Evolutionary conservation across 2,329 filamentous ascomycete species (phyloP).

Genomic region (Epichloe bromicola): DNA sequence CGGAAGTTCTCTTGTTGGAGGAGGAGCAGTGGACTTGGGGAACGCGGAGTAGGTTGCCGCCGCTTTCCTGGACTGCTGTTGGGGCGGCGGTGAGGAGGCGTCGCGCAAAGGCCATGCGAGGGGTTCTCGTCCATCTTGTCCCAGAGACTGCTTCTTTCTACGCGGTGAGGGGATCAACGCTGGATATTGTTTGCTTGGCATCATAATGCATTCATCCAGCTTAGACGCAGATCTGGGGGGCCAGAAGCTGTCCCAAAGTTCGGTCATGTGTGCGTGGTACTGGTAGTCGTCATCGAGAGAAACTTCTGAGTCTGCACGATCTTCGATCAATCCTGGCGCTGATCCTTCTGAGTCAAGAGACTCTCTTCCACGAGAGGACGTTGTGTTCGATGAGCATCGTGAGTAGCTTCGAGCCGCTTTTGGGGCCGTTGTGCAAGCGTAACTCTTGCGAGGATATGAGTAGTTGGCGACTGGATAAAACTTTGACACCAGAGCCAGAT

Average conservation of each 20-base stretch:
- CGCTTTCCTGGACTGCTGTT: conserved; percentile 10
- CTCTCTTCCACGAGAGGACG: conserved; percentile 1
- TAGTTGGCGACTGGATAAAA: conserved; percentile 28
- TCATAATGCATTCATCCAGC: conserved; percentile 4
- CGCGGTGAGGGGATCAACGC: conserved; percentile 19
- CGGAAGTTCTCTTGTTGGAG: conserved; percentile 1
- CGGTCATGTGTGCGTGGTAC: conserved; percentile 29
- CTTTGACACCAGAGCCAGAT: conserved; percentile 26
- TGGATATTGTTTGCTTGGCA: conserved; percentile 18
- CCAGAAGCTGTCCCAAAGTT: conserved; percentile 43
- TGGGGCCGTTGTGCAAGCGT: conserved; percentile 4
- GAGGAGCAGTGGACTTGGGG: conserved; percentile 19
- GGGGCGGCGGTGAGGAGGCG: conserved; percentile 3
- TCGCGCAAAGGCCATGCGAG: conserved; percentile 17
- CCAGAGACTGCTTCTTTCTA: conserved; percentile 1
- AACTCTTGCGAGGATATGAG: conserved; percentile 23
- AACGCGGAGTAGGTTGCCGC: conserved; percentile 28
- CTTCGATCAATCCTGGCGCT: conserved; percentile 35
- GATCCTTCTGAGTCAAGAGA: conserved; percentile 32
- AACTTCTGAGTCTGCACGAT: conserved; percentile 35
- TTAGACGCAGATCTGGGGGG: neutral
- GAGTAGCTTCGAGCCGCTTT: neutral
- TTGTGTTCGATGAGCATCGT: conserved; percentile 2
- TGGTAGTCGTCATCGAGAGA: conserved; percentile 39
- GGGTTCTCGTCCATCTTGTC: conserved; percentile 7